Conservation (phyloP, 345 rosid species). For the Eucalyptus victrix region DNA sequence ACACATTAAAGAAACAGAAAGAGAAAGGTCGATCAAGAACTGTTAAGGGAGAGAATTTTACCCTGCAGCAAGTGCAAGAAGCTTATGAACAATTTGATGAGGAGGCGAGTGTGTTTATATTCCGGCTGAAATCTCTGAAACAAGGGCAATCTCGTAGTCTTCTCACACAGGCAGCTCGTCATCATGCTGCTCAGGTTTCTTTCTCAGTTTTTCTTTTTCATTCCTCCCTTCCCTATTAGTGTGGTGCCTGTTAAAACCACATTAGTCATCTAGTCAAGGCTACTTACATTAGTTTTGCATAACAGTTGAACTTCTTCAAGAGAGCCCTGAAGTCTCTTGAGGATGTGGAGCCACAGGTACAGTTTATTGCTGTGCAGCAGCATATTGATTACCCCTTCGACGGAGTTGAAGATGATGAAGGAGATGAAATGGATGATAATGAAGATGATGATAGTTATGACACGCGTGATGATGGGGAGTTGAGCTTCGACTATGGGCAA, state of each 20-base stretch:
- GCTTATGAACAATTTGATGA: constrained; percentile 80
- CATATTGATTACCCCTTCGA: constrained; percentile 87
- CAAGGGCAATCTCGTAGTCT: constrained; percentile 96
- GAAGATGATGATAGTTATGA: constrained; percentile 28
- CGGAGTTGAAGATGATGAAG: constrained; percentile 66
- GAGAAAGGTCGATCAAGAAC: constrained; percentile 70
- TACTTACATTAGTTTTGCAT: constrained; percentile 1
- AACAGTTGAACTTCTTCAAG: constrained; percentile 74
- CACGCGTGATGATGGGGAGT: constrained; percentile 51
- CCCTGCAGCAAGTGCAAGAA: constrained; percentile 54
- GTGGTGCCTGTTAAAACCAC: background rate
- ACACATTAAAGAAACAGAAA: constrained; percentile 45
- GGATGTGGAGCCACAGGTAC: constrained; percentile 71
- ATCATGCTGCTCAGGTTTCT: constrained; percentile 97
- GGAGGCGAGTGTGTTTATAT: constrained; percentile 81
- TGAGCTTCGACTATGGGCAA: constrained; percentile 70
- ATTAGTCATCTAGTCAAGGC: background rate
- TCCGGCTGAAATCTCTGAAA: constrained; percentile 85
- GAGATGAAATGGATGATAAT: constrained; percentile 30
- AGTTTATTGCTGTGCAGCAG: constrained; percentile 46
- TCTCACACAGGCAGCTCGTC: constrained; percentile 94
- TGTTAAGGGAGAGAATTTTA: constrained; percentile 64
- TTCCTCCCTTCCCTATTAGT: background rate
- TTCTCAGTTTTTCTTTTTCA: background rate
- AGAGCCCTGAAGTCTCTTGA: constrained; percentile 81